These are phyloP conservation scores for Aspergillus candidus DNA, from an alignment of 2,329 filamentous ascomycete genomes.

Conservation along the genomic window DNA sequence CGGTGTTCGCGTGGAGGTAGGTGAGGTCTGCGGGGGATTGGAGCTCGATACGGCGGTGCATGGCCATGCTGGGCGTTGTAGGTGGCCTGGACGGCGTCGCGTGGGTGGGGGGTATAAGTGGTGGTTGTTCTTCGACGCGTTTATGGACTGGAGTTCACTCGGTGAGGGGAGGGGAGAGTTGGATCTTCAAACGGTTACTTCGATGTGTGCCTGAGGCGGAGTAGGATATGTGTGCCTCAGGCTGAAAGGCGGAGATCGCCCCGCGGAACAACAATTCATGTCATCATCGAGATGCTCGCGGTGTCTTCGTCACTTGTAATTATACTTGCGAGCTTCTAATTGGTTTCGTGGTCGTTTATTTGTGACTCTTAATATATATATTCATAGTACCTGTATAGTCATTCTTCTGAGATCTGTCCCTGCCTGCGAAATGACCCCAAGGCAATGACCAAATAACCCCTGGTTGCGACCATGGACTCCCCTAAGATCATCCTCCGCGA, in stretches of 20 bases:
- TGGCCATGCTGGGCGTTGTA: too few species aligned
- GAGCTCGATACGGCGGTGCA: slow-evolving; percentile 46
- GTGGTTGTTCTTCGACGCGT: slow-evolving; percentile 4
- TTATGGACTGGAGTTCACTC: too few species aligned
- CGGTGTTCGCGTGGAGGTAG: slow-evolving; percentile 44
- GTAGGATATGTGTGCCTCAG: neutral
- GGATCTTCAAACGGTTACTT: too few species aligned
- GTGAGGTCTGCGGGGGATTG: slow-evolving; percentile 45
- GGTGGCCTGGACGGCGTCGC: too few species aligned
- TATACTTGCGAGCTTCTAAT: too few species aligned
- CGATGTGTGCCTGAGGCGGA: neutral
- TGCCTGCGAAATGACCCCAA: too few species aligned
- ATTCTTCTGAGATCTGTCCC: too few species aligned
- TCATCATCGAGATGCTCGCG: slow-evolving; percentile 10
- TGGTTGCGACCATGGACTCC: slow-evolving; percentile 19
- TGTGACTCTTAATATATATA: too few species aligned
- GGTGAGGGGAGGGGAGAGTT: too few species aligned
- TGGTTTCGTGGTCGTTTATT: too few species aligned
- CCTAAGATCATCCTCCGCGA: slow-evolving; percentile 34
- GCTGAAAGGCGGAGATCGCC: neutral
- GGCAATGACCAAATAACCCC: neutral
- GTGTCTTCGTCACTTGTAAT: too few species aligned
- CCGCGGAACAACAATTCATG: slow-evolving; percentile 14
- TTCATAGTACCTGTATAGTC: too few species aligned
- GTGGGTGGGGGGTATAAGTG: neutral